Base-by-base conservation (phyloP, 345 rosid genomes). In the Salix exigua region DNA sequence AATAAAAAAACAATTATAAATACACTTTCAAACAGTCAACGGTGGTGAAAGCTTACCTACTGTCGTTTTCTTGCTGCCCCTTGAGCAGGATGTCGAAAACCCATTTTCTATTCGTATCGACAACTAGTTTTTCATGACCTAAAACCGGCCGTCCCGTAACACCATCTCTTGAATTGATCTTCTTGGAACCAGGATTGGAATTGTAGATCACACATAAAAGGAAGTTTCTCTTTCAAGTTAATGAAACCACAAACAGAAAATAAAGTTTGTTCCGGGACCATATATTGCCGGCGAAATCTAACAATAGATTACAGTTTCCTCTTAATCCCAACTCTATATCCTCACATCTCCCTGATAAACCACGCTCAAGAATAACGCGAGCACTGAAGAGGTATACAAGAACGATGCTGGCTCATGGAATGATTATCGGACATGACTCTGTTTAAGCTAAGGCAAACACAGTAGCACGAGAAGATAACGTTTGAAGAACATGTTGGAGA, bases 401-500 rank as follows among this genome's bases (percentile, higher is more conserved):
- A 40, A 30, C 64, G 12, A 42, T 18, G 30, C 42, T 30, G 61
- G 46, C 60, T 31, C 10, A 40, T 13, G 31, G 55, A 55, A 19
- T 42, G 50, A 48, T 69, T 60, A 69, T 60, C 70, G 7, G 23
- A 26, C 7, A 30, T 12, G 14, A 21, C 35, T 66, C 82, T 81
- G 67, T 78, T 78, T 68, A 73, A 53, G 84, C 78, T 48, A 75
- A 81, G 79, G 37, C 25, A 73, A 44, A 48, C 9, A 73, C 70
- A 31, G 70, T 46, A 21, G 25, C 50, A 25, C 5, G 25, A 23
- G 25, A 18, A 60, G 16, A 48, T 48, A 16, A 18, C 38, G 28
- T 17, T 48, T 6, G 61, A 70, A 70, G 40, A 25, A 28, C 70
- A 33, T 25, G 70, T 46, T 67, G 26, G 51, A 16, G 31, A 71